Evolutionary conservation across 257 asterid genomes (phyloP), one percentile per base, ranked within the genome.

Genomic region (Penstemon newberryi): DNA sequence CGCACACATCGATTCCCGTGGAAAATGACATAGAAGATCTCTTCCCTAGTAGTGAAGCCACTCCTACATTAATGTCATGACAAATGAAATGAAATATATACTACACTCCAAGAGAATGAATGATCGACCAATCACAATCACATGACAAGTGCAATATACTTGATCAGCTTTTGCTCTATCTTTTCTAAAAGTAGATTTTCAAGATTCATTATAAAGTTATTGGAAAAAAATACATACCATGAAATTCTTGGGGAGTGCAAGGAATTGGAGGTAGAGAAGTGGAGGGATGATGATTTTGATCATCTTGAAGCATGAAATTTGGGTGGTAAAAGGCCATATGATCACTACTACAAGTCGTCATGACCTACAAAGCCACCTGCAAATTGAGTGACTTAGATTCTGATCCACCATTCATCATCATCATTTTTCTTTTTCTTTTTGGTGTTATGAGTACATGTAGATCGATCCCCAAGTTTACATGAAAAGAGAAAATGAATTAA

Each of bases 241-340:
- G 79, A 44, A 70, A 81, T 37, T 83, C 86, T 71, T 81, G 89
- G 50, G 86, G 85, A 58, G 69, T 79, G 75, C 84, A 76, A 64
- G 87, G 81, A 63, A 80, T 70, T 49, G 84, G 82, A 53, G 79
- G 18, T 3, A 80, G 49, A 66, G 85, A 75, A 0, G 83, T 80
- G 10, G 85, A 60, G 15, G 83, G 66, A 0, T 60, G 72, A 8
- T 75, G 80, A 64, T 73, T 75, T 36, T 71, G 82, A 42, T 82
- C 79, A 72, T 80, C 79, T 39, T 89, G 96, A 56, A 89, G 78
- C 95, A 91, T 83, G 72, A 89, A 91, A 81, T 88, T 89, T 63
- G 97, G 54, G 69, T 89, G 92, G 73, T 84, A 88, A 72, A 87
- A 91, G 53, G 85, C 92, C 97, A 91, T 91, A 72, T 25, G 33